Base-by-base conservation (phyloP, 345 rosid species). In the Arabis alpina region DNA sequence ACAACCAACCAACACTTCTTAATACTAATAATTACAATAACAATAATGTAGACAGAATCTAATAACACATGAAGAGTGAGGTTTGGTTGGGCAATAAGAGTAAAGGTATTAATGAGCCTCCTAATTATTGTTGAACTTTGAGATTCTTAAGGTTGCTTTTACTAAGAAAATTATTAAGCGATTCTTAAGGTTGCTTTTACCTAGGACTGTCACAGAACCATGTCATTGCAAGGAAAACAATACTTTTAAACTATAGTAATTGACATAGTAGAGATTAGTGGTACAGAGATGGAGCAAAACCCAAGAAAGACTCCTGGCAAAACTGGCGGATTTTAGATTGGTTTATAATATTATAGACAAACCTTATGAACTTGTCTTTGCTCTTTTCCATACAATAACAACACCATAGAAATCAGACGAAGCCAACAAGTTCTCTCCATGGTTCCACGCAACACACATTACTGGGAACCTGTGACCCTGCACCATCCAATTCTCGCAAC, bases 371-470 rank as follows among this genome's bases (percentile, higher is more conserved):
- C 82, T 79, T 65, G 82, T 48, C 80, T 93, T 91, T 40, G 91
- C 93, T 83, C 97, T 86, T 82, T 89, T 89, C 97, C 99, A 94
- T n/a, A 94, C 91, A 58, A 94, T 94, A 48, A 94, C 99, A 39
- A 90, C 70, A 15, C 99, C 99, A 1, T 87, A 88, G 60, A 87
- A 86, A 76, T 94, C 99, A n/a, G 96, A 89, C 0, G 99, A 89
- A 0, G 98, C 98, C 82, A 94, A 73, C 62, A 89, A 83, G 78
- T 94, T 91, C 76, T 94, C 97, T 47, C 99, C 97, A n/a, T 91
- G 88, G 83, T 94, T 91, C 97, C 99, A 91, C 36, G 95, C 91
- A 13, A 94, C 99, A 8, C 80, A 86, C 66, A 81, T 77, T 11
- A 91, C 96, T 0, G 97, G 95, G 64, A 91, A 93, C 19, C 96